phyloP scores from a whole-genome alignment of 257 asterid genomes.

The Dorcoceras hygrometricum region DNA sequence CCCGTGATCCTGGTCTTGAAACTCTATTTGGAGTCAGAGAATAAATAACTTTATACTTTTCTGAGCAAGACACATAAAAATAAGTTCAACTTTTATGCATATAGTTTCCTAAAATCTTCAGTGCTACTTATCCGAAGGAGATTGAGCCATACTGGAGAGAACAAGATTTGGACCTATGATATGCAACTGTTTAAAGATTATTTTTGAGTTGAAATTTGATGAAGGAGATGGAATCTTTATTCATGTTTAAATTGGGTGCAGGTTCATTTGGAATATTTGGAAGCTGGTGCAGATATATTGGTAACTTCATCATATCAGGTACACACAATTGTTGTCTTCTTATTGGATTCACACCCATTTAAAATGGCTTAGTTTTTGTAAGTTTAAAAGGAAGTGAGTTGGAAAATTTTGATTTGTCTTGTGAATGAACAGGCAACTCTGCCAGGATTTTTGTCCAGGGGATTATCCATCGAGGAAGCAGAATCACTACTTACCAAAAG shows the following conservation, averaged over 20 bases:
- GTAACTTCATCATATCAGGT: conserved; percentile 83
- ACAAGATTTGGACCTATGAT: too few species aligned
- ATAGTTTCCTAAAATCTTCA: too few species aligned
- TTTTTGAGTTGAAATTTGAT: not conserved
- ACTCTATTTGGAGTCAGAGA: too few species aligned
- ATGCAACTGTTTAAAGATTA: not conserved
- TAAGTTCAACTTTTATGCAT: too few species aligned
- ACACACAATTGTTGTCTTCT: not conserved
- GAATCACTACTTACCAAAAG: conserved; percentile 53
- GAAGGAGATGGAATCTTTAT: not conserved
- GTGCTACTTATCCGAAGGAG: too few species aligned
- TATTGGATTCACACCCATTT: not conserved
- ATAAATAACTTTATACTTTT: too few species aligned
- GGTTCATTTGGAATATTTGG: conserved; percentile 81
- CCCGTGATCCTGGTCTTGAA: too few species aligned
- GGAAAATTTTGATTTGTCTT: not conserved
- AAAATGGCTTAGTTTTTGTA: not conserved
- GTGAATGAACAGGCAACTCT: conserved; percentile 53
- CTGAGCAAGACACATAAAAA: too few species aligned
- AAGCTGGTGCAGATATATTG: conserved; percentile 75
- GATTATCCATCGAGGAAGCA: conserved; percentile 65
- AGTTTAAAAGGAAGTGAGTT: not conserved
- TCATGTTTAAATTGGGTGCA: conserved; percentile 25
- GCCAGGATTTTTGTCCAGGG: conserved; percentile 70
- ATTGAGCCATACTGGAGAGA: too few species aligned